Evolutionary conservation across 2,329 filamentous ascomycete species (phyloP).

Genomic region (Colletotrichum noveboracense): DNA sequence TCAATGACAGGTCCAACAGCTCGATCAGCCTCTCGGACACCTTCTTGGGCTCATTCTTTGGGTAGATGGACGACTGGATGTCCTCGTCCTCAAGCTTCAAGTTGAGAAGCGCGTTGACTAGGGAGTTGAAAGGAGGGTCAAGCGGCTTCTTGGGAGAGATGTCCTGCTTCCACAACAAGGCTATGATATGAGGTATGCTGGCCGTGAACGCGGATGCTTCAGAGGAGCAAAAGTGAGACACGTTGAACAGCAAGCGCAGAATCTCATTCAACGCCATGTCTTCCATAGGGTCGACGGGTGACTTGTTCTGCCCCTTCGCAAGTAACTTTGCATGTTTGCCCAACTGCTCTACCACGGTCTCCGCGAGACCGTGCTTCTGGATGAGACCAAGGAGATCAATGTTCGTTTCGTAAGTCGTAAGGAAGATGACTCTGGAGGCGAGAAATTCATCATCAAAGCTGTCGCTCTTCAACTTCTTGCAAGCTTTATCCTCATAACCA

Average conservation of each 20-base stretch:
- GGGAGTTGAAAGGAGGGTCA: conserved; percentile 71
- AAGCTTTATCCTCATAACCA: conserved; percentile 70
- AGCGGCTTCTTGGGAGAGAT: conserved; percentile 70
- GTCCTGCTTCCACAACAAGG: conserved; percentile 67
- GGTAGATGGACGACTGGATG: conserved; percentile 66
- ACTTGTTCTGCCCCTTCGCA: conserved; percentile 29
- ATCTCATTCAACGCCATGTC: conserved; percentile 84
- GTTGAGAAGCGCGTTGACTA: conserved; percentile 84
- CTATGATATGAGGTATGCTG: conserved; percentile 72
- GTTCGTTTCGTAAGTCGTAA: conserved; percentile 79
- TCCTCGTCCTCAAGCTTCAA: conserved; percentile 69
- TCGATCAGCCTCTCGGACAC: conserved; percentile 71
- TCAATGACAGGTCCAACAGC: conserved; percentile 72
- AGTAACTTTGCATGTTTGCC: conserved; percentile 66
- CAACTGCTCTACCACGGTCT: conserved; percentile 73
- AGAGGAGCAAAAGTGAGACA: conserved; percentile 75
- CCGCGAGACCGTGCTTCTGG: conserved; percentile 68
- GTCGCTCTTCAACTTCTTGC: conserved; percentile 74
- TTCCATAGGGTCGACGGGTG: conserved; percentile 63
- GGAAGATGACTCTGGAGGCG: conserved; percentile 76
- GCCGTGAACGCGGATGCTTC: conserved; percentile 66
- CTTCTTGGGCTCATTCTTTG: conserved; percentile 61
- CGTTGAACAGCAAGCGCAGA: conserved; percentile 87
- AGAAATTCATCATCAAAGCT: conserved; percentile 88
- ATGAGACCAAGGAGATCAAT: conserved; percentile 70